Percentiles rank a stretch among this genome's conserved stretches.
Conservation (phyloP, 2,329 filamentous ascomycete species). For the Diaporthe sp. region DNA sequence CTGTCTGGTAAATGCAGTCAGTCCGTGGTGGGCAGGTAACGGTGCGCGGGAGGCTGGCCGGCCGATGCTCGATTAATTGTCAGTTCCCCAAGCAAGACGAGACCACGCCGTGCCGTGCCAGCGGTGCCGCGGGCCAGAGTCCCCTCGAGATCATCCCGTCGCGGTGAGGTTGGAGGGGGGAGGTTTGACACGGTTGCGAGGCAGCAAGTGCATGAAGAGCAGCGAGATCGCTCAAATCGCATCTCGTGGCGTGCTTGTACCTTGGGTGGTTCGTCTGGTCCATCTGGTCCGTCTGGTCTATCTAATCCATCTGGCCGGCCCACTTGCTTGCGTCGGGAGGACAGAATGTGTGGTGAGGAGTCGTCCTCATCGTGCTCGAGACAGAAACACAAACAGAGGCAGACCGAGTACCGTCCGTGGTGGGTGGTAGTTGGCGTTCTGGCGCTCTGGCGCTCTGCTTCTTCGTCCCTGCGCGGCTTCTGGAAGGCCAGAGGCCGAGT, state of each 20-base stretch:
- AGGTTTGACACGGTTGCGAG: slow-evolving; percentile 26
- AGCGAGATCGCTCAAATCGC: slow-evolving; percentile 26
- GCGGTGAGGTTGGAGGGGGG: slow-evolving; percentile 8
- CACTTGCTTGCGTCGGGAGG: background rate
- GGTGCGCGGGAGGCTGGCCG: slow-evolving; percentile 9
- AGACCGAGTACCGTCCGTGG: background rate
- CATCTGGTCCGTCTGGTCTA: background rate
- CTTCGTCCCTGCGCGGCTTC: slow-evolving; percentile 17
- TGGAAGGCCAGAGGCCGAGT: slow-evolving; percentile 16
- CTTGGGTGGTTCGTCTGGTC: slow-evolving; percentile 17
- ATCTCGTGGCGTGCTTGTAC: background rate
- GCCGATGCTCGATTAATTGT: too few species aligned
- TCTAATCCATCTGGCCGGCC: background rate
- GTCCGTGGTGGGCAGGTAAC: background rate
- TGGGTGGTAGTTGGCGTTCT: slow-evolving; percentile 10
- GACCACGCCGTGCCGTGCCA: background rate
- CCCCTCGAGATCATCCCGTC: slow-evolving; percentile 27
- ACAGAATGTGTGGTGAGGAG: background rate
- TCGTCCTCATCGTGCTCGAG: background rate
- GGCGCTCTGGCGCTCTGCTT: slow-evolving; percentile 12
- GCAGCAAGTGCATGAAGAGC: slow-evolving; percentile 26
- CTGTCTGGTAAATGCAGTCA: background rate
- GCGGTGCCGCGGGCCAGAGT: background rate
- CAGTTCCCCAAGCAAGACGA: background rate
- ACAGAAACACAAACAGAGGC: background rate